These are phyloP conservation scores for Bryoerythrophyllum caledonicum DNA, from an alignment of 225 moss, liverwort and hornwort genomes.

Conservation along the genomic window DNA sequence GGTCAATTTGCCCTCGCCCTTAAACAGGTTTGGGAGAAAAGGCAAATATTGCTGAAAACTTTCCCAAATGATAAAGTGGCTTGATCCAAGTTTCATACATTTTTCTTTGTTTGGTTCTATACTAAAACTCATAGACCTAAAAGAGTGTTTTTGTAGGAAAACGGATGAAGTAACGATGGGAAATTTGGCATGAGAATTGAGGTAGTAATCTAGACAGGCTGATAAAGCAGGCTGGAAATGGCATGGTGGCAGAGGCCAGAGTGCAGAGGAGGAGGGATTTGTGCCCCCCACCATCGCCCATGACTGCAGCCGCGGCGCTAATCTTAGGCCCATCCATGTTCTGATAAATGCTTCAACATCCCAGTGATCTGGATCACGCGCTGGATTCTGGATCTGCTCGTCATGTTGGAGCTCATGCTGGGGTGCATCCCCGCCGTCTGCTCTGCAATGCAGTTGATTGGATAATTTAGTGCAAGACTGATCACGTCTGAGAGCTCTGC, in stretches of 20 bases:
- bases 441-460: neutral
- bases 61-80: no score
- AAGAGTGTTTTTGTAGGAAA: no score
- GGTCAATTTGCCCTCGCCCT: no score
- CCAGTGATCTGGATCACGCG: neutral
- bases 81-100: no score
- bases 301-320: constrained; percentile 6
- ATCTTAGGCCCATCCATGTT: constrained; percentile 14
- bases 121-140: no score
- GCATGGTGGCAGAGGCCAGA: neutral
- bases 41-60: no score
- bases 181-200: neutral
- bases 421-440: neutral
- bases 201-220: neutral
- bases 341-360: neutral
- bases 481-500: neutral
- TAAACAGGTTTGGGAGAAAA: no score
- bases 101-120: no score
- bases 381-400: neutral
- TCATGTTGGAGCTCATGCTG: neutral
- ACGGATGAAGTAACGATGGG: no score
- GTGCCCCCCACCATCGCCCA: neutral
- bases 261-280: neutral
- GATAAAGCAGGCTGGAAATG: neutral
- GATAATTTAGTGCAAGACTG: neutral